Evolutionary conservation across 2,329 filamentous ascomycete genomes (phyloP), one percentile per base, ranked within the genome.

Genomic region (Sporothrix schenckii): DNA sequence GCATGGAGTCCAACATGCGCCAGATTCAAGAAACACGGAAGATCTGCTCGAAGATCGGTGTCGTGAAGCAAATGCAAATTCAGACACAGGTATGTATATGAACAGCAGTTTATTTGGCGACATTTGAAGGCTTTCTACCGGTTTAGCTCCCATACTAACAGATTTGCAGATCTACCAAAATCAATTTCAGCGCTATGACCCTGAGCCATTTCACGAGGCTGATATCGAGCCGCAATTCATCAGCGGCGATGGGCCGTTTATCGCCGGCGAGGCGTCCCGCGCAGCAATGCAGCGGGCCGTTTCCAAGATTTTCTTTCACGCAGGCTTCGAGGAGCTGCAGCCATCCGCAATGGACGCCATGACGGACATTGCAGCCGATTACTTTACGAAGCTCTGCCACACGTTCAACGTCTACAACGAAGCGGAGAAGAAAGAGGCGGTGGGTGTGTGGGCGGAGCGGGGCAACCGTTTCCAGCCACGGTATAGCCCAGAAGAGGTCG

Each of bases 41-140:
- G 78, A 87, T 99, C 41, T 97, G 93, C 76, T 93, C 93, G 13
- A 99, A 98, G 81, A 97, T 99, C 78, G 91, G 92, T 65, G 93
- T 99, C 72, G 95, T 99, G 78, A 99, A 98, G 83, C 95, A 99
- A 82, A 99, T 99, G 95, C 95, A 99, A 81, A 88, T 98, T 69
- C 95, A 99, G 79, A 92, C 93, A 67, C 95, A 97, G 87, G 92
- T 93, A 87, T 53, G 76, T 65, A 30, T 6, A n/a, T 56, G 13
- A 10, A 21, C 16, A 9, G 19, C 4, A 6, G n/a, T 4, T 19
- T 21, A 2, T 10, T n/a, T 10, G 19, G 16, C 49, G 19, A 10
- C 16, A n/a, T 19, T 21, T 9, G 19, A 24, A 24, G 4, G 16
- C 9, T 30, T 13, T 34, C 21, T 14, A 21, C 53, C 24, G 27